phyloP scores from a whole-genome alignment of 2,329 filamentous ascomycete species.

The Colletotrichum phormii region DNA sequence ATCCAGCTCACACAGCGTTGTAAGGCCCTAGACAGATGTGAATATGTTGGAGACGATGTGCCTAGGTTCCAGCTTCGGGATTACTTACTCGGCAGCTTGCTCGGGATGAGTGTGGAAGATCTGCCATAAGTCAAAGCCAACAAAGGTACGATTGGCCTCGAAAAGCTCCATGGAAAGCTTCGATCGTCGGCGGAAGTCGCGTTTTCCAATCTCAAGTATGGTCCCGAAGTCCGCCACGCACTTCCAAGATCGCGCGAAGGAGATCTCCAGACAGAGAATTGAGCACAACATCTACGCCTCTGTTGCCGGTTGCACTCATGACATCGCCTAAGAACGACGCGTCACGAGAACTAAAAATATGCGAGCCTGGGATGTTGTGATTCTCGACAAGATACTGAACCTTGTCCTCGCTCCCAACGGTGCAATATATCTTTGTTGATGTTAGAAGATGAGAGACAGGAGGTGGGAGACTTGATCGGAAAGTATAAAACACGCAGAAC shows the following conservation, averaged over 20 bases:
- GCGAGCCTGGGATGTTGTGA: conserved; percentile 31
- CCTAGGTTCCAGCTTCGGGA: no score
- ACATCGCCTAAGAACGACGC: conserved; percentile 41
- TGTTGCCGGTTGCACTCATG: conserved; percentile 39
- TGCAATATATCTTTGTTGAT: no score
- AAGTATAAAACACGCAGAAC: no score
- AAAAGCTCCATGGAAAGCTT: conserved; percentile 59
- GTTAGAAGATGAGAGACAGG: no score
- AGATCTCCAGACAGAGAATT: conserved; percentile 46
- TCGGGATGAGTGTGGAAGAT: no score
- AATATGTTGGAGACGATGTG: no score
- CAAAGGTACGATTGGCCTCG: no score
- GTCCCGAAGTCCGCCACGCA: conserved; percentile 49
- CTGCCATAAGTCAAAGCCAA: no score
- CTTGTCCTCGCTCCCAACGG: no score
- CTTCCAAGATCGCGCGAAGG: conserved; percentile 46
- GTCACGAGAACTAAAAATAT: conserved; percentile 45
- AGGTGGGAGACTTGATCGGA: conserved; percentile 45
- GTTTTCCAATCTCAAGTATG: conserved; percentile 51
- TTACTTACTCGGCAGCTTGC: no score
- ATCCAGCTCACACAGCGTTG: no score
- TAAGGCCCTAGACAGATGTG: no score
- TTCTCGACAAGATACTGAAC: conserved; percentile 39
- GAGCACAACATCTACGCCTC: conserved; percentile 47
- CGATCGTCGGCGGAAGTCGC: conserved; percentile 49